Evolutionary conservation across 2,329 filamentous ascomycete species (phyloP), one percentile per base, ranked within the genome.

Genomic region (Sarocladium kiliense): DNA sequence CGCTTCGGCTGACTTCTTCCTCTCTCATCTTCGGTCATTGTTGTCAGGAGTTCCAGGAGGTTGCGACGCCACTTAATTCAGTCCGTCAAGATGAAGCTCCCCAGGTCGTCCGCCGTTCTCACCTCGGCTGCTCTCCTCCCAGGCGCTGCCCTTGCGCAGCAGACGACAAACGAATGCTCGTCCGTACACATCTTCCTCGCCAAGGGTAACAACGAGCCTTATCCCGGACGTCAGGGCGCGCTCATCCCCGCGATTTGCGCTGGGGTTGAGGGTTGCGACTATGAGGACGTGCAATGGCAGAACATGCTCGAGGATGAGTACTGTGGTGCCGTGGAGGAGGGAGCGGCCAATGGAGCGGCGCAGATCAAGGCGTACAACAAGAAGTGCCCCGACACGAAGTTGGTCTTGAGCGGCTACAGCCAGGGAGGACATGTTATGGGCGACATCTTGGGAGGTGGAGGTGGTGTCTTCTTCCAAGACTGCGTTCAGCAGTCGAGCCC

Each of bases 361-460:
- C 69, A 75, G 60, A 71, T 76, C 57, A 65, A 63, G 5, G 67
- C 65, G 0, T 75, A 75, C 59, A 67, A 67, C 59, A 62, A 68
- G 59, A 62, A 62, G 19, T 76, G 73, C 55, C 72, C 73, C 12
- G 58, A 71, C 30, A 58, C 70, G 19, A 71, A 68, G 57, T 65
- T 76, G 12, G 70, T 75, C 7, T 45, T 75, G 26, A 71, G 68
- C 56, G 73, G 73, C 0, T 75, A 73, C 58, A 72, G 69, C 2
- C 69, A 75, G 56, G 73, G 72, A 49, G 67, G 63, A 1, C 70
- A 73, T 1, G 64, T 75, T 12, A 58, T 71, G 14, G 64, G 69
- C 37, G 71, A 71, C 57, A 64, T 73, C 27, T 58, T 71, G 4
- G 67, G 65, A 37, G 66, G 66, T 12, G 67, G 67, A 11, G 68